Evolutionary conservation across 768 basidiomycete species (phyloP).

Genomic region (Mycena amicta): DNA sequence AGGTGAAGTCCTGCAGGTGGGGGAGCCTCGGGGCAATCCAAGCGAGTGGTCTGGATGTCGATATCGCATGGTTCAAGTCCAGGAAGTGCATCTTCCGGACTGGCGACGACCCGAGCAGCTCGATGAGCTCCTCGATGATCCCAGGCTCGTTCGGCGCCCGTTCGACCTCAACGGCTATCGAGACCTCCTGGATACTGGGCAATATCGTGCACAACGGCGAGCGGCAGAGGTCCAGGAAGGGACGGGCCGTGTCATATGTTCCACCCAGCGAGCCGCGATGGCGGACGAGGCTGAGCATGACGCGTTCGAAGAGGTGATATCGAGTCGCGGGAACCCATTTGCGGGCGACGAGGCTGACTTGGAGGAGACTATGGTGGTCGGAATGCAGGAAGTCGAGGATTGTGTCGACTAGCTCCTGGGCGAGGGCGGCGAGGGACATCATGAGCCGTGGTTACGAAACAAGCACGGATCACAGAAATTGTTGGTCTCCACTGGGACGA

Average conservation of each 20-base stretch:
- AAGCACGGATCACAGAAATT: too few relatives aligned
- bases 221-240: slow-evolving; percentile 4
- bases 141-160: not conserved
- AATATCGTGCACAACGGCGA: slow-evolving; percentile 13
- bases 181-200: slow-evolving; percentile 3
- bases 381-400: slow-evolving; percentile 13
- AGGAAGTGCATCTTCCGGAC: slow-evolving; percentile 5
- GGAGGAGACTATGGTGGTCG: not conserved
- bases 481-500: too few relatives aligned
- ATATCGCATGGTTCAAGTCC: slow-evolving; percentile 1
- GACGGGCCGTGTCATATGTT: slow-evolving; percentile 1
- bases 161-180: slow-evolving; percentile 7
- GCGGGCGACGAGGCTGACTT: slow-evolving; percentile 5
- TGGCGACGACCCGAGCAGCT: slow-evolving; percentile 4
- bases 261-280: not conserved
- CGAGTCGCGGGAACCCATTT: slow-evolving; percentile 24
- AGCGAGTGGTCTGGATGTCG: not conserved
- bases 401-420: slow-evolving; percentile 12
- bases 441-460: not conserved
- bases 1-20: slow-evolving; percentile 12
- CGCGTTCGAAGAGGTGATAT: slow-evolving; percentile 24
- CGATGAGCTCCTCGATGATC: not conserved
- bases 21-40: slow-evolving; percentile 15
- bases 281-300: slow-evolving; percentile 18
- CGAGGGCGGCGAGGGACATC: not conserved